phyloP scores from a whole-genome alignment of 1,139 yeast species.

The Yamadazyma sp. region DNA sequence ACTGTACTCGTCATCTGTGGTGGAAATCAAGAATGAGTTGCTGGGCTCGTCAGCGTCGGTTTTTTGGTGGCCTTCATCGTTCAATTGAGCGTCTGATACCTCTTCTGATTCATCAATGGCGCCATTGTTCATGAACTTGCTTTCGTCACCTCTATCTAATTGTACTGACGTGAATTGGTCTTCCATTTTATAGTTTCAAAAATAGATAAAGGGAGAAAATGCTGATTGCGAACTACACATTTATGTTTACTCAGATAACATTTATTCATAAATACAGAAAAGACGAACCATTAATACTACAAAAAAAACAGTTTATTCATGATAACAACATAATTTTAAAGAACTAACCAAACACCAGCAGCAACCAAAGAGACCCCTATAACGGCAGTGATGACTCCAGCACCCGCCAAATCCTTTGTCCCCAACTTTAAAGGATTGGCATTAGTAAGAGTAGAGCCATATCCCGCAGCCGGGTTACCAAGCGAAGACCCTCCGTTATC shows the following conservation, averaged over 20 bases:
- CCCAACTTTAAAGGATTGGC: slow-evolving; percentile 50
- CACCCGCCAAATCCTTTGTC: slow-evolving; percentile 79
- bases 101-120: slow-evolving; percentile 11
- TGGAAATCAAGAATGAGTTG: slow-evolving; percentile 12
- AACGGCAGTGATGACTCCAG: slow-evolving; percentile 79
- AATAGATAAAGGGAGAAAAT: slow-evolving; percentile 1
- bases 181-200: slow-evolving; percentile 26
- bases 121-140: slow-evolving; percentile 4
- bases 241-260: too few relatives aligned
- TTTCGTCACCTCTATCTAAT: slow-evolving; percentile 52
- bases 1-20: background rate
- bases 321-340: too few relatives aligned
- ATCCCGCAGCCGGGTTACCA: slow-evolving; percentile 64
- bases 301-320: too few relatives aligned
- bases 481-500: slow-evolving; percentile 58
- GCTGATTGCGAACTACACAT: slow-evolving; percentile 4
- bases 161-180: slow-evolving; percentile 60
- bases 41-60: slow-evolving; percentile 14
- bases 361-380: slow-evolving; percentile 66
- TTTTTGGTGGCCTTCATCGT: background rate
- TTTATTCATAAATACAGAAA: too few relatives aligned
- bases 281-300: too few relatives aligned
- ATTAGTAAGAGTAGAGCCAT: slow-evolving; percentile 37
- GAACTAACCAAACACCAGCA: slow-evolving; percentile 71
- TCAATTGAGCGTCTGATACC: slow-evolving; percentile 4